Conservation (phyloP, 202 grass and related monocot genomes). For the Brachypodium distachyon region DNA sequence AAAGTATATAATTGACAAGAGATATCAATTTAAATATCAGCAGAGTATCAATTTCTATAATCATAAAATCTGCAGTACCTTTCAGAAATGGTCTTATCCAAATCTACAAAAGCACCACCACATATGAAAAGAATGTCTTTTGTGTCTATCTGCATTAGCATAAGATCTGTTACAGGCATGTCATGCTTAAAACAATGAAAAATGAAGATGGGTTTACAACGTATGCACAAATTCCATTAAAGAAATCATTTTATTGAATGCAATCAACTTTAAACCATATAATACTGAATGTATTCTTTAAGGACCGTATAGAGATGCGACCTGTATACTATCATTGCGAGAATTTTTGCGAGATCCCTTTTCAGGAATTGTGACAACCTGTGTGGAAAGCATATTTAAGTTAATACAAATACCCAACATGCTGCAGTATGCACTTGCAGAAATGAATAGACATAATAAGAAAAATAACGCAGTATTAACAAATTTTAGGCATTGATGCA, state of each 20-base stretch:
- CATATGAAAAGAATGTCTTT: conserved; percentile 99
- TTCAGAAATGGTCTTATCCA: conserved; percentile 97
- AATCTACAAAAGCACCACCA: conserved; percentile 93
- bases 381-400: conserved; percentile 4
- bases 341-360: conserved; percentile 79
- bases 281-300: not conserved
- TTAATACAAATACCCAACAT: not conserved
- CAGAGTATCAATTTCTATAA: not conserved
- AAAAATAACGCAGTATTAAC: not conserved
- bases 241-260: not conserved
- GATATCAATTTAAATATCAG: not conserved
- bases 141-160: conserved; percentile 82
- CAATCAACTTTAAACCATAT: conserved; percentile 3
- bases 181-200: not conserved
- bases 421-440: not conserved
- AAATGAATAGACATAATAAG: not conserved
- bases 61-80: conserved; percentile 44
- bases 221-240: not conserved
- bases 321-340: conserved; percentile 84
- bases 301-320: conserved; percentile 9
- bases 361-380: conserved; percentile 91
- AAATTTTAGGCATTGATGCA: not conserved
- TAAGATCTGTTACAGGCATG: conserved; percentile 27
- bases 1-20: not conserved
- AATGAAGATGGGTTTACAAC: not conserved